A percentile compares a stretch with the other conserved stretches of the same genome.
Evolutionary conservation across 768 basidiomycete genomes (phyloP).

Genomic region (Macrolepiota fuliginosa): DNA sequence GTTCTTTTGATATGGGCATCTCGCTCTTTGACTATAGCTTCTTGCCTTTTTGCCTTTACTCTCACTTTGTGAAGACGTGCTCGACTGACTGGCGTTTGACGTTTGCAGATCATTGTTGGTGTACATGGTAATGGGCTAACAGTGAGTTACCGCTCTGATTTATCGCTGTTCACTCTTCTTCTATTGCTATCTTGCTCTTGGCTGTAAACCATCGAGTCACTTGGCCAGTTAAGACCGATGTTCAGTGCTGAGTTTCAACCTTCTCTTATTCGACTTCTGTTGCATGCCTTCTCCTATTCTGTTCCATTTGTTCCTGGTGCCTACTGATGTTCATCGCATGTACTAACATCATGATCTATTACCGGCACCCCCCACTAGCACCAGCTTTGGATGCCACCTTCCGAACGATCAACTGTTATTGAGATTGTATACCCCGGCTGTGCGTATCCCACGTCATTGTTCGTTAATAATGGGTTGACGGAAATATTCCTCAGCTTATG

Average conservation of each 20-base stretch:
- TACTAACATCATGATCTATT: not conserved
- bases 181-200: not conserved
- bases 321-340: not conserved
- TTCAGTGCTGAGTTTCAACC: not conserved
- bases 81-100: not conserved
- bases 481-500: constrained; percentile 25
- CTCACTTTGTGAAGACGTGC: not conserved
- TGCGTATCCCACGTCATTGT: constrained; percentile 16
- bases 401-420: constrained; percentile 60
- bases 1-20: not conserved
- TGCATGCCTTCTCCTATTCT: not conserved
- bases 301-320: constrained; percentile 4
- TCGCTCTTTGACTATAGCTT: not conserved
- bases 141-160: constrained; percentile 14
- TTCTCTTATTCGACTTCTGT: not conserved
- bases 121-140: constrained; percentile 66
- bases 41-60: not conserved
- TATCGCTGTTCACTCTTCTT: not conserved
- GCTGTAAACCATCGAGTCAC: not conserved
- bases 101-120: constrained; percentile 21
- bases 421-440: constrained; percentile 67
- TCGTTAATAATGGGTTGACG: not conserved
- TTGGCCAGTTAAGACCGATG: not conserved
- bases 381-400: constrained; percentile 68
- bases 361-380: constrained; percentile 30